Evolutionary conservation across 371 early-diverging fungal genomes (phyloP).

Genomic region (Blakeslea trispora): DNA sequence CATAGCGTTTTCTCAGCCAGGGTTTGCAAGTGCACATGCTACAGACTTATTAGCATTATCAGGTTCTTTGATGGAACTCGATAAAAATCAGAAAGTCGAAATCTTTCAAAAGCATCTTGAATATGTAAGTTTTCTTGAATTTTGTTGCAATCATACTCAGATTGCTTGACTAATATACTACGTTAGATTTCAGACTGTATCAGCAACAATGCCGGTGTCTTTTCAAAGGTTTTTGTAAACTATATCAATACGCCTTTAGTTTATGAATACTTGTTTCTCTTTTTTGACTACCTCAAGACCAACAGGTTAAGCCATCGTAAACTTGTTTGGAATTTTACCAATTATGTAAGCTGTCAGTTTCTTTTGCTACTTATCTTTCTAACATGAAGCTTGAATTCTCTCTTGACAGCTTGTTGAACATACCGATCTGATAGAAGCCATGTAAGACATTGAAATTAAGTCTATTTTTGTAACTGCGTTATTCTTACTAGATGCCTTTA

Average conservation of each 20-base stretch:
- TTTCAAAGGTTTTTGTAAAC: conserved; percentile 17
- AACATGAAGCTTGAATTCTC: not conserved
- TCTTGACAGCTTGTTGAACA: conserved; percentile 36
- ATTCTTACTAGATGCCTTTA: not conserved
- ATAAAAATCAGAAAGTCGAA: conserved; percentile 19
- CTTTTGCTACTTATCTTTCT: too few relatives aligned
- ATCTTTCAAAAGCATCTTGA: conserved; percentile 29
- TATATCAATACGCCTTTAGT: conserved; percentile 20
- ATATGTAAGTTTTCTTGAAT: conserved; percentile 27
- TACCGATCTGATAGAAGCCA: conserved; percentile 30
- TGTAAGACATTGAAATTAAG: conserved; percentile 33
- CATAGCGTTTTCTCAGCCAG: conserved; percentile 38
- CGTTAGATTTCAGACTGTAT: conserved; percentile 33
- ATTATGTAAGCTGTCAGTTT: conserved; percentile 23
- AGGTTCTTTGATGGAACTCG: not conserved
- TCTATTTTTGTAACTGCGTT: not conserved
- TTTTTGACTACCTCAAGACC: conserved; percentile 33
- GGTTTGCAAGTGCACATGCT: conserved; percentile 32
- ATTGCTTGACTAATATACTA: not conserved
- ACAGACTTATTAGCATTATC: conserved; percentile 24
- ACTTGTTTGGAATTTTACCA: conserved; percentile 15
- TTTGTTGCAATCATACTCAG: not conserved
- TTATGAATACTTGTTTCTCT: conserved; percentile 27
- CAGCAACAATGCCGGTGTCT: conserved; percentile 27
- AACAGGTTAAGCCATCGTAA: conserved; percentile 21